Percentiles rank a stretch among this genome's conserved stretches.
Conservation (phyloP, 139 green algal genomes). For the Tetradesmus obliquus region DNA sequence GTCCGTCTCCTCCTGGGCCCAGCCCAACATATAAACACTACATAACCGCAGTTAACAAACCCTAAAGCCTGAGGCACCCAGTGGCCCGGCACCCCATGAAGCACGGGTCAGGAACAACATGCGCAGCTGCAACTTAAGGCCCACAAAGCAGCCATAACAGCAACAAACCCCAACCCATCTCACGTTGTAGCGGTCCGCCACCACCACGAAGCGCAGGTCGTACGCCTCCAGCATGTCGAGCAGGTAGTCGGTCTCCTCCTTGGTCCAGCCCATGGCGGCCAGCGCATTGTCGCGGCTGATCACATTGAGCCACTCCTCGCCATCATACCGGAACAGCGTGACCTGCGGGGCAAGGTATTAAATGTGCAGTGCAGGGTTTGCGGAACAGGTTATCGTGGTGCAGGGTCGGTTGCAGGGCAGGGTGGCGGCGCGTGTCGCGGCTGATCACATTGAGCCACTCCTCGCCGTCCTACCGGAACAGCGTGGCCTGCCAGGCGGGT, state of each 20-base stretch:
- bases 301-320: slow-evolving; percentile 81
- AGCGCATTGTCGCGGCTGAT: slow-evolving; percentile 47
- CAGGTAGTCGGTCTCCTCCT: slow-evolving; percentile 93
- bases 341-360: slow-evolving; percentile 32
- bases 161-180: background rate
- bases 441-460: slow-evolving; percentile 78
- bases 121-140: background rate
- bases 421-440: background rate
- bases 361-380: background rate
- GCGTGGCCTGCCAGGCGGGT: slow-evolving; percentile 39
- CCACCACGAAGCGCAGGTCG: slow-evolving; percentile 85
- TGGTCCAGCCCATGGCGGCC: slow-evolving; percentile 65
- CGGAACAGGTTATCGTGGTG: background rate
- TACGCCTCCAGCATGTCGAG: slow-evolving; percentile 82
- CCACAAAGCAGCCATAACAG: background rate
- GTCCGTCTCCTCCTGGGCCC: slow-evolving; percentile 89
- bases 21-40: slow-evolving; percentile 47
- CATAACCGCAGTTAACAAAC: too few species aligned
- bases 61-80: too few species aligned
- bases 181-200: slow-evolving; percentile 88
- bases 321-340: slow-evolving; percentile 70
- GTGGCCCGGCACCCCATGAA: too few species aligned
- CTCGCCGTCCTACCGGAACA: slow-evolving; percentile 78
- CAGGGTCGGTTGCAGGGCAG: background rate
- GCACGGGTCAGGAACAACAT: background rate